Evolutionary conservation across 192 early-diverging fungal genomes (phyloP).

Genomic region (Linnemannia schmuckeri): DNA sequence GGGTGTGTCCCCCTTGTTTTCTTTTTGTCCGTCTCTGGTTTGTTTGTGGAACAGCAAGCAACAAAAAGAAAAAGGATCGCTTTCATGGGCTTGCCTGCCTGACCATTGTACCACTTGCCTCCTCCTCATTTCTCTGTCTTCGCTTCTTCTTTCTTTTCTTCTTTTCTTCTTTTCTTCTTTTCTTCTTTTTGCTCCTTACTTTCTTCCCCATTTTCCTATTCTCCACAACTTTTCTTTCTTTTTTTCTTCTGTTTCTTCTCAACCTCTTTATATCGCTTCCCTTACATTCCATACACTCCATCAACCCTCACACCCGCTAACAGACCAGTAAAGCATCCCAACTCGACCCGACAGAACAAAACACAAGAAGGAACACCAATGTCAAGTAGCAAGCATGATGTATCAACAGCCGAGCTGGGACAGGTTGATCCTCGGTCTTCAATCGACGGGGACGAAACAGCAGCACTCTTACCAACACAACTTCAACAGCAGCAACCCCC

Average conservation of each 20-base stretch:
- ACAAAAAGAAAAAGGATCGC: not conserved
- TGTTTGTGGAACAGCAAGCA: not conserved
- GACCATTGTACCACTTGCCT: not conserved
- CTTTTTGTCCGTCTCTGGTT: not conserved
- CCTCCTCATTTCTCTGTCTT: not conserved
- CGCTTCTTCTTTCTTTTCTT: not conserved
- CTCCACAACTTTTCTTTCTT: not conserved
- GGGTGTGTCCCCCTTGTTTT: not conserved
- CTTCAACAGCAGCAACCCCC: not conserved
- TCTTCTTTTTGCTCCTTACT: not conserved
- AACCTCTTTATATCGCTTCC: not conserved
- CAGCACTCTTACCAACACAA: slow-evolving; percentile 3
- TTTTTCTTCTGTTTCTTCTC: not conserved
- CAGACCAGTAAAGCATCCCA: not conserved
- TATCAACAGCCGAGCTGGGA: slow-evolving; percentile 35
- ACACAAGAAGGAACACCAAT: not conserved
- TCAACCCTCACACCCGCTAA: not conserved
- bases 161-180: not conserved
- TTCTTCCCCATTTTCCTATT: not conserved
- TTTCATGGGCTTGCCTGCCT: not conserved
- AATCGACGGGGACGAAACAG: slow-evolving; percentile 9
- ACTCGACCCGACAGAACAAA: not conserved
- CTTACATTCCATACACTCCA: not conserved
- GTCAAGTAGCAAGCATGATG: not conserved
- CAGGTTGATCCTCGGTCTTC: slow-evolving; percentile 6